Percentiles rank a stretch among this genome's conserved stretches.
These are phyloP conservation scores for Aspergillus sp. DNA, from an alignment of 2,329 filamentous ascomycete genomes.

Conservation along the genomic window DNA sequence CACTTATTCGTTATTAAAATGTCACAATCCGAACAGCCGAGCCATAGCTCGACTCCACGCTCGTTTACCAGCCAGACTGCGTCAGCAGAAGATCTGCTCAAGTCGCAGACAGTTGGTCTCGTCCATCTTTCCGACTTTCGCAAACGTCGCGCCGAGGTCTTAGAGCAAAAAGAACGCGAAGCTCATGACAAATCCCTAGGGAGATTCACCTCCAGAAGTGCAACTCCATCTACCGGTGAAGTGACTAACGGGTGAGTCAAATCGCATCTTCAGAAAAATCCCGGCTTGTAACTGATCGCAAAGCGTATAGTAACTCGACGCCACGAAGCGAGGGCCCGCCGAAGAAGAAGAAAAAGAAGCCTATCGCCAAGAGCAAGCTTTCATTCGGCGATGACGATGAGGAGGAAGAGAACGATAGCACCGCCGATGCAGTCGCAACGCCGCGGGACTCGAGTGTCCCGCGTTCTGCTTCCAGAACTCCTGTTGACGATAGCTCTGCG, in stretches of 20 bases:
- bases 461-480: constrained; percentile 42
- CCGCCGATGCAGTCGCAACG: constrained; percentile 39
- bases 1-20: constrained; percentile 10
- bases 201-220: constrained; percentile 50
- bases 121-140: constrained; percentile 92
- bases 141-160: constrained; percentile 90
- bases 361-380: constrained; percentile 60
- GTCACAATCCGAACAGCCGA: constrained; percentile 39
- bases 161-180: constrained; percentile 86
- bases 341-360: constrained; percentile 61
- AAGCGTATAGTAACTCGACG: constrained; percentile 58
- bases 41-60: constrained; percentile 48
- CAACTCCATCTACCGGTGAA: constrained; percentile 50
- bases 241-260: constrained; percentile 60
- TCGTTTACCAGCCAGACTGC: constrained; percentile 73
- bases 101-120: constrained; percentile 84
- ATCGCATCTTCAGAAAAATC: constrained; percentile 6
- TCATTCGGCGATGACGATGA: constrained; percentile 66
- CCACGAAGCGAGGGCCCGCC: constrained; percentile 48
- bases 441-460: constrained; percentile 42
- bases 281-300: constrained; percentile 50
- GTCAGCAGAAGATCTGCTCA: constrained; percentile 77
- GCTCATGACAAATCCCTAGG: constrained; percentile 64
- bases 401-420: constrained; percentile 51
- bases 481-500: constrained; percentile 33